phyloP scores from a whole-genome alignment of 192 early-diverging fungal species.

The Mortierella antarctica region DNA sequence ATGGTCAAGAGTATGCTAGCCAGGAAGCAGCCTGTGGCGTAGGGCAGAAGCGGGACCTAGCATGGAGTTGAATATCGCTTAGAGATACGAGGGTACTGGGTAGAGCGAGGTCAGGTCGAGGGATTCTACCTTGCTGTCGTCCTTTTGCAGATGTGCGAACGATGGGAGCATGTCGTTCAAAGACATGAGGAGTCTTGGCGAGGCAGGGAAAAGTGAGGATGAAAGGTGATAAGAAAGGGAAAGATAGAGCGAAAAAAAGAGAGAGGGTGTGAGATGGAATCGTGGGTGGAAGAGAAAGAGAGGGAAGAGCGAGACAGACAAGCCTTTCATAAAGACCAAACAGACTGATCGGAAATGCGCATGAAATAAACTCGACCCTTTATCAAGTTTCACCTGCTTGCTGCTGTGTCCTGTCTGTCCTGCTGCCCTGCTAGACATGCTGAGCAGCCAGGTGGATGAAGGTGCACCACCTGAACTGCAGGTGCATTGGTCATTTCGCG shows the following conservation, averaged over 20 bases:
- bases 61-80: background rate
- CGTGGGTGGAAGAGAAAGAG: background rate
- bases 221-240: background rate
- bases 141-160: conserved; percentile 42
- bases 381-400: too few species aligned
- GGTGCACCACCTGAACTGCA: too few species aligned
- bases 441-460: too few species aligned
- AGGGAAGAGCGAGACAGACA: too few species aligned
- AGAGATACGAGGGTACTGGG: background rate
- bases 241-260: background rate
- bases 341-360: too few species aligned
- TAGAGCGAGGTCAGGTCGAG: background rate
- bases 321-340: too few species aligned
- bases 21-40: conserved; percentile 41
- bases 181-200: too few species aligned
- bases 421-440: too few species aligned
- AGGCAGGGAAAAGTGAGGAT: background rate
- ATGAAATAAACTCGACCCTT: too few species aligned
- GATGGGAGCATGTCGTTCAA: background rate
- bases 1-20: conserved; percentile 43
- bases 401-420: too few species aligned
- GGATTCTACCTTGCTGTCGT: conserved; percentile 40
- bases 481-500: too few species aligned
- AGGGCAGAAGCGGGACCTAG: conserved; percentile 41
- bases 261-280: too few species aligned